Conservation (phyloP, 306 rosid species). For the Rosa rugosa region DNA sequence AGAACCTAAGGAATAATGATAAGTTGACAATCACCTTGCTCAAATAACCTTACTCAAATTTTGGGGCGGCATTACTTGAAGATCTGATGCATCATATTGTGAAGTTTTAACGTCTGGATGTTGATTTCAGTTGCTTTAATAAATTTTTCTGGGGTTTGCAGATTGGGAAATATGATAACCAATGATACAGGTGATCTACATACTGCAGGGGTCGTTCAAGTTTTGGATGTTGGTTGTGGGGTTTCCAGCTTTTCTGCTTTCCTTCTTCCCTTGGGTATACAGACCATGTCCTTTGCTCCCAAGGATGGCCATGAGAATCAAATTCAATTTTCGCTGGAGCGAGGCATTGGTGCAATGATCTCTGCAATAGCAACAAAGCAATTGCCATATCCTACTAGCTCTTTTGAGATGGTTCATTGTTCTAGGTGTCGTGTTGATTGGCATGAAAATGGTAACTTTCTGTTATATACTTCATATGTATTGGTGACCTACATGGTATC, state of each 20-base stretch:
- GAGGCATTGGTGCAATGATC: slow-evolving; percentile 91
- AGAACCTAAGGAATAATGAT: neutral
- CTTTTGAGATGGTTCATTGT: slow-evolving; percentile 96
- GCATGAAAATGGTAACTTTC: slow-evolving; percentile 71
- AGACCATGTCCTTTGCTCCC: slow-evolving; percentile 96
- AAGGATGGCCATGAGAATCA: slow-evolving; percentile 96
- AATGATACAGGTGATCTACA: slow-evolving; percentile 66
- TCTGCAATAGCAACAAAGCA: slow-evolving; percentile 86
- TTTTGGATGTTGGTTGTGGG: slow-evolving; percentile 94
- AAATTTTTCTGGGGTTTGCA: slow-evolving; percentile 35
- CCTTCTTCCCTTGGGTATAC: slow-evolving; percentile 80
- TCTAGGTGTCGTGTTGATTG: slow-evolving; percentile 91
- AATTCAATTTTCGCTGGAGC: slow-evolving; percentile 90
- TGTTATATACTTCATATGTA: neutral
- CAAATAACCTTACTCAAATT: neutral
- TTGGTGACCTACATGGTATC: neutral
- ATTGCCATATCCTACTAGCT: slow-evolving; percentile 73
- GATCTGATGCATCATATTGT: neutral
- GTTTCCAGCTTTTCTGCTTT: slow-evolving; percentile 97
- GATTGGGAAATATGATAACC: slow-evolving; percentile 89
- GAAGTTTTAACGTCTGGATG: neutral
- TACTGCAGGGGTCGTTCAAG: slow-evolving; percentile 77
- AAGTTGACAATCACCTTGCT: neutral
- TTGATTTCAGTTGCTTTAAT: slow-evolving; percentile 8
- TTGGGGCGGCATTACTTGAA: neutral